Evolutionary conservation across 2,329 filamentous ascomycete genomes (phyloP), one percentile per base, ranked within the genome.

Genomic region (Xylariales sp.): DNA sequence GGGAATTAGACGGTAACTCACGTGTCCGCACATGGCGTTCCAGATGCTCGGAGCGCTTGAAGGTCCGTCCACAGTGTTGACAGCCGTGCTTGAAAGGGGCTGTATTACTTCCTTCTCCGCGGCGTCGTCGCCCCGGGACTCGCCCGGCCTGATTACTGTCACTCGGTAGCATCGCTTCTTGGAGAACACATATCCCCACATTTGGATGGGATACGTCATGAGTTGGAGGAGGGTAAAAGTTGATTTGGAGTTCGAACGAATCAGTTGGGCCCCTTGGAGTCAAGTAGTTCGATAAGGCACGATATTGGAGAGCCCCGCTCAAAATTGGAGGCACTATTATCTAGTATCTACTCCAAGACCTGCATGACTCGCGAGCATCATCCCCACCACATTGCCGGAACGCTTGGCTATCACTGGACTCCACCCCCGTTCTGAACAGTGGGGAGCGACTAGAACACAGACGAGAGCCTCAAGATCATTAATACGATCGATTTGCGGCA

Each of bases 141-240:
- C 32, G 41, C 28, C 56, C 41, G n/a, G 52, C 10, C 28, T 48
- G 50, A 23, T 46, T 18, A 28, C 30, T 49, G 50, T 56, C 49
- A 41, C 23, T 36, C 18, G 59, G 45, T n/a, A 54, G 18, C 59
- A 62, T 62, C 12, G 49, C 16, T 36, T 23, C 39, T 18, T 45
- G 30, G 46, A 5, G 45, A 14, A 9, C 28, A 5, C 28, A 12
- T 16, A 43, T 3, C 1, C 18, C 14, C 55, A 12, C 14, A 14
- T 16, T 58, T 30, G 16, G 28, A 23, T 36, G 41, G 28, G 9
- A 18, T n/a, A 10, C 41, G 6, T 30, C 7, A 6, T 52, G 46
- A 61, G 59, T 62, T 62, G 59, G 59, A 53, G 48, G 52, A 54
- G 53, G 53, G 39, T 36, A 55, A n/a, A 55, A 30, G 12, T 55